These are phyloP conservation scores for Corylus americana DNA, from an alignment of 306 rosid species.

Conservation along the genomic window DNA sequence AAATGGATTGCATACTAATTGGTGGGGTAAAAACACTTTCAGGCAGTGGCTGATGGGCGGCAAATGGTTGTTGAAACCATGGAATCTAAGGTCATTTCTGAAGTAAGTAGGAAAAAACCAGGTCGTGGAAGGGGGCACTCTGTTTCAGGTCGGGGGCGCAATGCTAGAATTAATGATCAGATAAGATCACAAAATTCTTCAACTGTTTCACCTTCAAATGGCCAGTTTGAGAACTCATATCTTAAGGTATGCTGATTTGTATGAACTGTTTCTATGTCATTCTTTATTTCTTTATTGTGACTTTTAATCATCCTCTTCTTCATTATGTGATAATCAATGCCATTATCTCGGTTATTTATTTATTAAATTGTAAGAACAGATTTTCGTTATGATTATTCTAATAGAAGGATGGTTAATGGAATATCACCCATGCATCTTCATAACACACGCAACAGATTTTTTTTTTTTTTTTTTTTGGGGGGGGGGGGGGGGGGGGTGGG, in stretches of 20 bases:
- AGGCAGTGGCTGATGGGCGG: conserved; percentile 67
- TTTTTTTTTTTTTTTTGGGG: not conserved
- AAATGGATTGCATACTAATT: conserved; percentile 8
- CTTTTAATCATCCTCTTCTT: conserved; percentile 9
- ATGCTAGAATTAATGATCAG: conserved; percentile 73
- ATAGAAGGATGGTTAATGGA: not conserved
- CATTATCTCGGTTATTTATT: not conserved
- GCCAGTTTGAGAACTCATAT: conserved; percentile 60
- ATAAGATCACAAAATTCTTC: conserved; percentile 49
- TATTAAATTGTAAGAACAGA: not conserved
- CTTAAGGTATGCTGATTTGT: conserved; percentile 47
- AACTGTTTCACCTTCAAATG: conserved; percentile 61
- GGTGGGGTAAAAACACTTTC: conserved; percentile 29
- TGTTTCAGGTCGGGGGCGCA: conserved; percentile 81
- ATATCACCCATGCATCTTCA: not conserved
- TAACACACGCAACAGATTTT: too few relatives aligned
- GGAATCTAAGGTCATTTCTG: conserved; percentile 57
- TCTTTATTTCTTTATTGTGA: conserved; percentile 12
- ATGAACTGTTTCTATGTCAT: conserved; percentile 17
- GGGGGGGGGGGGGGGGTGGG: too few relatives aligned
- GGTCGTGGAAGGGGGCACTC: conserved; percentile 89
- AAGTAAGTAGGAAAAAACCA: conserved; percentile 69
- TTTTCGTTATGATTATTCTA: not conserved
- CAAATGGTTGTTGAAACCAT: conserved; percentile 54
- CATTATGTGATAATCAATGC: not conserved